These are phyloP conservation scores for Hyaloraphidium curvatum DNA, from an alignment of 192 early-diverging fungal genomes.

Conservation along the genomic window DNA sequence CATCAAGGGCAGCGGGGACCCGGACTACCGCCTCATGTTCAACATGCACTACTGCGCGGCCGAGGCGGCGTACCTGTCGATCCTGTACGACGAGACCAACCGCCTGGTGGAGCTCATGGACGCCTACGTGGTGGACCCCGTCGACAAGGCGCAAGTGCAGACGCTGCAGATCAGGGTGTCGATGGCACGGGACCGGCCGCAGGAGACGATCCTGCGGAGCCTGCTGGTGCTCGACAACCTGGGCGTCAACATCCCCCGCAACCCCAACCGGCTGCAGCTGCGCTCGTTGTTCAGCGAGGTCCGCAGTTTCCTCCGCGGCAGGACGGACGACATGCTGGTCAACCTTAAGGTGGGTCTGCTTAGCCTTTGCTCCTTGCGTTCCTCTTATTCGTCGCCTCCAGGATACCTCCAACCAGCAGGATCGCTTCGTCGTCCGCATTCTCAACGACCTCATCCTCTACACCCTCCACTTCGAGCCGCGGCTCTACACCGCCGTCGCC, in stretches of 20 bases:
- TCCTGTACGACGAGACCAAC: neutral
- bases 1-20: neutral
- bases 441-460: neutral
- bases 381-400: neutral
- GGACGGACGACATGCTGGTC: neutral
- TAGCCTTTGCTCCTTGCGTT: neutral
- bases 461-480: conserved; percentile 1
- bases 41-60: neutral
- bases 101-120: conserved; percentile 2
- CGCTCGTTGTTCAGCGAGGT: neutral
- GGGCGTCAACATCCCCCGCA: neutral
- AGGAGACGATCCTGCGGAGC: conserved; percentile 2
- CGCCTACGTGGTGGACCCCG: neutral
- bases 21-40: neutral
- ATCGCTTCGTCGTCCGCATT: neutral
- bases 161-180: neutral
- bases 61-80: neutral
- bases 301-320: neutral
- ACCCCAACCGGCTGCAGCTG: neutral
- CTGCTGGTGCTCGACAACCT: neutral
- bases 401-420: neutral
- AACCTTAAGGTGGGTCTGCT: neutral
- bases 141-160: neutral
- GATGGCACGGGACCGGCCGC: neutral
- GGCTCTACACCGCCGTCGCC: neutral